A percentile compares a stretch with the other conserved stretches of the same genome.
Conservation (phyloP, 331 rosid genomes). For the Cydonia oblonga region DNA sequence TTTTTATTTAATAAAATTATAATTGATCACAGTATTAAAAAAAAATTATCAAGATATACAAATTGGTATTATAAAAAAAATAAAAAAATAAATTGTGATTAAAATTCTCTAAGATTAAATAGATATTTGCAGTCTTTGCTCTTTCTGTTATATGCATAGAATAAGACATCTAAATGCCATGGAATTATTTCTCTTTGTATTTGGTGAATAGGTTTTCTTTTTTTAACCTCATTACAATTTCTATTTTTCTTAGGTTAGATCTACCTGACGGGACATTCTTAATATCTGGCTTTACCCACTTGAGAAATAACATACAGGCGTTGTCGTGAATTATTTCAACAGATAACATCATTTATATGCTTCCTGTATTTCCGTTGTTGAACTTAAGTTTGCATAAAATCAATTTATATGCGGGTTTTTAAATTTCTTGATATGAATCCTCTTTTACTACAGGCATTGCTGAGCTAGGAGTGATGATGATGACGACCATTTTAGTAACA, state of each 20-base stretch:
- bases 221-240: not conserved
- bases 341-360: not conserved
- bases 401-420: not conserved
- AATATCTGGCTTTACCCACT: not conserved
- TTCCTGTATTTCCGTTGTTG: not conserved
- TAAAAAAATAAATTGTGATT: too few species aligned
- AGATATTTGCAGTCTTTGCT: not conserved
- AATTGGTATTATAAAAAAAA: not conserved
- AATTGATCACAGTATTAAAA: not conserved
- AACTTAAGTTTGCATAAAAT: not conserved
- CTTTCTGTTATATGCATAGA: not conserved
- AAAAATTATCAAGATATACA: not conserved
- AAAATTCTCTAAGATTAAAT: not conserved
- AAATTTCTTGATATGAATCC: not conserved
- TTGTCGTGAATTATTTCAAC: not conserved
- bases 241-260: not conserved
- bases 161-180: not conserved
- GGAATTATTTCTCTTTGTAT: not conserved
- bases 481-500: slow-evolving; percentile 77
- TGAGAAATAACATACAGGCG: not conserved
- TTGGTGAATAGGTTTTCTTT: not conserved
- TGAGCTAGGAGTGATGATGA: slow-evolving; percentile 97
- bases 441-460: slow-evolving; percentile 75
- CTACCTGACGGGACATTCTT: not conserved
- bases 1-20: not conserved